Conservation (phyloP, 2,329 filamentous ascomycete genomes). For the Aspergillus quadrilineatus region DNA sequence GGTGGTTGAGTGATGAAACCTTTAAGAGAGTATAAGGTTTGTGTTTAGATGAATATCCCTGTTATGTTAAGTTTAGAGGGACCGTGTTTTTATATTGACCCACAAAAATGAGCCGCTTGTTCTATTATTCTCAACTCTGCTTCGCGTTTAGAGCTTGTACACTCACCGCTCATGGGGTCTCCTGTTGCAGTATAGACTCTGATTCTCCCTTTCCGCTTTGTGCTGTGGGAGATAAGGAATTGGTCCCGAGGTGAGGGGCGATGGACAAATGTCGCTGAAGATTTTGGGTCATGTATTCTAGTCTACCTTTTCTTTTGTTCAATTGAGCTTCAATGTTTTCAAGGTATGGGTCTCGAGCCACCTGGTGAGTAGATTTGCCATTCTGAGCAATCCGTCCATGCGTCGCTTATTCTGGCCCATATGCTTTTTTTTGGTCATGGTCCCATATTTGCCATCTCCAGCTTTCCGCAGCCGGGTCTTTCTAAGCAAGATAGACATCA, state of each 20-base stretch:
- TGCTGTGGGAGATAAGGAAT: constrained; percentile 5
- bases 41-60: constrained; percentile 35
- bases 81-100: constrained; percentile 42
- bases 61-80: constrained; percentile 39
- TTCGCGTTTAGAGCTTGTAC: constrained; percentile 21
- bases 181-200: constrained; percentile 23
- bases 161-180: constrained; percentile 14
- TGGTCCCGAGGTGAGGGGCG: constrained; percentile 4
- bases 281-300: constrained; percentile 15
- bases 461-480: not conserved
- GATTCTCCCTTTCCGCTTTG: constrained; percentile 15
- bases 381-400: not conserved
- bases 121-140: constrained; percentile 16
- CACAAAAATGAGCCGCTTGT: constrained; percentile 34
- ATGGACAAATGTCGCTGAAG: constrained; percentile 5
- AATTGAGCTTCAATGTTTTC: constrained; percentile 7
- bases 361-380: not conserved
- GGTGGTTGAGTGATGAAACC: constrained; percentile 7
- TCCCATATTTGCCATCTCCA: not conserved
- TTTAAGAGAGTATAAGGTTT: constrained; percentile 19
- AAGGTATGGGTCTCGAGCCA: not conserved
- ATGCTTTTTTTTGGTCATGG: not conserved
- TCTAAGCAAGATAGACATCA: not conserved
- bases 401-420: not conserved
- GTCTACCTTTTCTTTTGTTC: constrained; percentile 12